These are phyloP conservation scores for Solanum pinnatisectum DNA, from an alignment of 257 asterid species.

Conservation along the genomic window DNA sequence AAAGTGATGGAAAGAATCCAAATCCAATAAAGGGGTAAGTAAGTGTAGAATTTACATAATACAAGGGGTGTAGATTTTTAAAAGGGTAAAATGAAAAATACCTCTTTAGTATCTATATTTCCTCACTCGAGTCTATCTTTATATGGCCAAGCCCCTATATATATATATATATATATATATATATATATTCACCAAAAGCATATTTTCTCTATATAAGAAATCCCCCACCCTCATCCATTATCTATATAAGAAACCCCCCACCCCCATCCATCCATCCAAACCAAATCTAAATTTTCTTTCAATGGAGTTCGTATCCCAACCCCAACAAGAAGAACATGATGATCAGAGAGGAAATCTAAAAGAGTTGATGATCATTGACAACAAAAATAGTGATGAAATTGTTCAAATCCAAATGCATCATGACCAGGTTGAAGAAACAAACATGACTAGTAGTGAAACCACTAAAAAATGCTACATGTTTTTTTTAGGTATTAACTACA, in stretches of 20 bases:
- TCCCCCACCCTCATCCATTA: not conserved
- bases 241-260: not conserved
- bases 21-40: not conserved
- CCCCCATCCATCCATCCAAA: not conserved
- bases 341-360: not conserved
- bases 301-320: not conserved
- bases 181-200: not conserved
- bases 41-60: not conserved
- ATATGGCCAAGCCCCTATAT: not conserved
- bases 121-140: not conserved
- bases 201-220: not conserved
- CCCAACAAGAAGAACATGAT: not conserved
- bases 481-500: slow-evolving; percentile 32
- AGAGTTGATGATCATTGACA: not conserved
- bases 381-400: not conserved
- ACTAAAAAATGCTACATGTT: slow-evolving; percentile 11
- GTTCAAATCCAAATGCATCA: not conserved
- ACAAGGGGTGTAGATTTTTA: not conserved
- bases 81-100: no score
- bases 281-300: not conserved
- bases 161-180: not conserved
- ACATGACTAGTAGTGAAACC: not conserved
- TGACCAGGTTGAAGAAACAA: slow-evolving; percentile 7
- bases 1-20: not conserved
- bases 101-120: not conserved